Evolutionary conservation across 1,284 basidiomycete species (phyloP).

Genomic region (Leccinum solheimii): DNA sequence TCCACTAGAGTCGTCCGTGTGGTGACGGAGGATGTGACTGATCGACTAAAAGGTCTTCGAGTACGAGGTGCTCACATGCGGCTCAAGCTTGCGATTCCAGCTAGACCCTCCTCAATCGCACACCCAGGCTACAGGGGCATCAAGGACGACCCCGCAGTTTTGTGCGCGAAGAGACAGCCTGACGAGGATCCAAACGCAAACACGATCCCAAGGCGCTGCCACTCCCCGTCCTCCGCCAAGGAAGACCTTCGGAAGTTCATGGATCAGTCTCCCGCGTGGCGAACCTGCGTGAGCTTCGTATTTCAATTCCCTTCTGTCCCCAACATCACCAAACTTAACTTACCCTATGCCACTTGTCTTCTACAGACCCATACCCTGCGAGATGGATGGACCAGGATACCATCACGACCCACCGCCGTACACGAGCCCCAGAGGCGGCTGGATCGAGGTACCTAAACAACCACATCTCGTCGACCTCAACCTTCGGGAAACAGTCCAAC

Average conservation of each 20-base stretch:
- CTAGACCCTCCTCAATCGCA: slow-evolving; percentile 5
- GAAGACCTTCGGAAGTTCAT: background rate
- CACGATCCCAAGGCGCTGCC: background rate
- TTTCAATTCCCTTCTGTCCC: background rate
- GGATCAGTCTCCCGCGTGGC: background rate
- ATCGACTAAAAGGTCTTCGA: slow-evolving; percentile 22
- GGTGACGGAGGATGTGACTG: background rate
- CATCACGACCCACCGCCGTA: slow-evolving; percentile 21
- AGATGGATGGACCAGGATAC: background rate
- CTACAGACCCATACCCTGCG: slow-evolving; percentile 3
- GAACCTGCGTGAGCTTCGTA: slow-evolving; percentile 14
- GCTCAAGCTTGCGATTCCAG: slow-evolving; percentile 23
- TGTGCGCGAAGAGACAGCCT: background rate
- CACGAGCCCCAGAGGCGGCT: slow-evolving; percentile 8
- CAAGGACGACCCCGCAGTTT: background rate
- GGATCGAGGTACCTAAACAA: slow-evolving; percentile 22
- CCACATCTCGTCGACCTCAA: slow-evolving; percentile 11
- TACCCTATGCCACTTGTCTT: slow-evolving; percentile 1
- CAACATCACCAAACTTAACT: background rate
- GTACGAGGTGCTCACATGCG: slow-evolving; percentile 28
- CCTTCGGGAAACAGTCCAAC: slow-evolving; percentile 19
- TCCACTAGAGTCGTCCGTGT: background rate
- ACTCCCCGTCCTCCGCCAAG: background rate
- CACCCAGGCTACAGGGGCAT: background rate
- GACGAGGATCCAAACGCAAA: background rate